Base-by-base conservation (phyloP, 176 grass and related monocot genomes). In the Cenchrus americanus region DNA sequence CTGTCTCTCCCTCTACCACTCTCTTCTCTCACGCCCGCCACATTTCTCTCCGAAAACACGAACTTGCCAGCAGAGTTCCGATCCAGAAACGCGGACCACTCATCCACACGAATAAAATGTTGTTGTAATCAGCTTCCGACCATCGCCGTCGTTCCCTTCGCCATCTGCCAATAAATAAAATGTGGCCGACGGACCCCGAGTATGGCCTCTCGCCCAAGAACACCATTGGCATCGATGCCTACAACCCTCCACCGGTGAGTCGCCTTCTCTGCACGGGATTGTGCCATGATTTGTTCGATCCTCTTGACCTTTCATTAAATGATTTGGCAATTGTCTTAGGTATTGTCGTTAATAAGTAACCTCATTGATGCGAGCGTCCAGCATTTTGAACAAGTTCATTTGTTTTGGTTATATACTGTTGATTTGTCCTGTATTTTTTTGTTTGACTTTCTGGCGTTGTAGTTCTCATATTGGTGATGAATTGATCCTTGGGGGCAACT, bases 81-180 rank as follows among this genome's bases (percentile, higher is more conserved):
- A 73, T 32, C 70, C 34, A 65, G 70, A 65, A 80, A 73, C n/a
- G 23, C 24, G 27, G 69, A 24, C 18, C 71, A 46, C n/a, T 62
- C 54, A 63, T 70, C 59, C 27, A 49, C 11, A n/a, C 2, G 15
- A 82, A 83, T 47, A 71, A 64, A 84, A 81, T 81, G 64, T 12
- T 21, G 5, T 26, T 37, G n/a, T 81, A 17, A 81, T 42, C 63
- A 3, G 3, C 14, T 8, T 37, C 26, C 17, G 43, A 53, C 1
- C 37, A 17, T 22, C 19, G 21, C 13, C 49, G 5, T 14, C 64
- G 7, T 23, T 52, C 10, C 34, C 51, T 5, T 27, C 18, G 3
- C 37, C 19, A 18, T 75, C 42, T 41, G 5, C 46, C 5, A 76
- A 81, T 81, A 89, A 76, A 81, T 81, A 89, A 75, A 89, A 89